These are phyloP conservation scores for Pseudogymnoascus verrucosus DNA, from an alignment of 2,329 filamentous ascomycete species.

Conservation along the genomic window DNA sequence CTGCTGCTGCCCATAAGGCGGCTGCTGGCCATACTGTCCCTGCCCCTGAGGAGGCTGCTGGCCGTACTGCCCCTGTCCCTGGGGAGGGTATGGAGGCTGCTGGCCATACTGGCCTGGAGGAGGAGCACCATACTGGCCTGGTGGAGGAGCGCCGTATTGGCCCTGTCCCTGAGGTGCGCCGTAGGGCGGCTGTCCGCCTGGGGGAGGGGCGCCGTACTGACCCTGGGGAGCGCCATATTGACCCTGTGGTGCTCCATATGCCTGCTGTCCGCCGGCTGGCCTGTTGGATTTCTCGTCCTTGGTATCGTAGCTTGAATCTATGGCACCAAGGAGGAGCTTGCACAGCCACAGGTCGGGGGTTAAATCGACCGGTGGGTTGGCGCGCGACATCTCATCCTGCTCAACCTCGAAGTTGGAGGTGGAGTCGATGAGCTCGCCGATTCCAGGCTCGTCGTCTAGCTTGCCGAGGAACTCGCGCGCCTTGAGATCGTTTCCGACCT, in stretches of 20 bases:
- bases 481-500: constrained; percentile 59
- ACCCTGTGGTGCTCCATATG: constrained; percentile 22
- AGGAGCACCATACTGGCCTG: constrained; percentile 25
- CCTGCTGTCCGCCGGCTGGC: constrained; percentile 14
- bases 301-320: constrained; percentile 57
- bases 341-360: constrained; percentile 55
- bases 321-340: constrained; percentile 59
- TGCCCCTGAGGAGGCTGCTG: constrained; percentile 19
- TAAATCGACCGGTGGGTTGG: constrained; percentile 52
- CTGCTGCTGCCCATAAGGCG: background rate
- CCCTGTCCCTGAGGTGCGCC: constrained; percentile 19
- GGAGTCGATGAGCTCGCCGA: constrained; percentile 57
- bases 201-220: constrained; percentile 23
- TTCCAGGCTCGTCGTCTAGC: constrained; percentile 54
- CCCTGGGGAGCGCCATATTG: constrained; percentile 28
- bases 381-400: constrained; percentile 56
- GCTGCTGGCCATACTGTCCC: constrained; percentile 17
- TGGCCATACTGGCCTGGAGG: background rate
- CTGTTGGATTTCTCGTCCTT: constrained; percentile 51
- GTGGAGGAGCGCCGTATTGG: constrained; percentile 27
- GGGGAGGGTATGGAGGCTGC: constrained; percentile 20
- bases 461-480: constrained; percentile 56
- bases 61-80: constrained; percentile 23
- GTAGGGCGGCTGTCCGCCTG: constrained; percentile 19
- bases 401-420: constrained; percentile 64